These are phyloP conservation scores for Phylloporus sp. DNA, from an alignment of 768 basidiomycete genomes.

Conservation along the genomic window DNA sequence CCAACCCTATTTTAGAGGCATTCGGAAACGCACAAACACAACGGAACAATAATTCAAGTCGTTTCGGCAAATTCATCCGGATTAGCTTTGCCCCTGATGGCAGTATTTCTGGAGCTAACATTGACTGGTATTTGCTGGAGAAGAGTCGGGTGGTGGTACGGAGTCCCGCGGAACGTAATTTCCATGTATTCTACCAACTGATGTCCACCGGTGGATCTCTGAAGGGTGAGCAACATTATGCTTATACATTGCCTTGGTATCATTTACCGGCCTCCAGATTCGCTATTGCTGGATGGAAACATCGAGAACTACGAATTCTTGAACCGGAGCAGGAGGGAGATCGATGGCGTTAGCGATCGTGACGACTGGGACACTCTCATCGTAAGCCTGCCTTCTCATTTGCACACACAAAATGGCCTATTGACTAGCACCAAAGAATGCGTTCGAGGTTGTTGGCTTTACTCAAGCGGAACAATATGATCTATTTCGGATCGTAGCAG, in stretches of 20 bases:
- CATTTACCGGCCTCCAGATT: constrained; percentile 41
- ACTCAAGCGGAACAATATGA: constrained; percentile 78
- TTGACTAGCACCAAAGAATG: constrained; percentile 43
- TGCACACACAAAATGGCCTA: neutral
- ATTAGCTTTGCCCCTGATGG: constrained; percentile 92
- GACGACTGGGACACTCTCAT: constrained; percentile 82
- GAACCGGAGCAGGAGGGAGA: constrained; percentile 80
- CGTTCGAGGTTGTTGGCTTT: constrained; percentile 89
- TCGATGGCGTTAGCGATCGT: constrained; percentile 92
- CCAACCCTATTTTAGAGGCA: constrained; percentile 95
- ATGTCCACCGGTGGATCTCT: constrained; percentile 69
- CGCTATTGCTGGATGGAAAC: constrained; percentile 65
- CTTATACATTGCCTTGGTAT: constrained; percentile 1
- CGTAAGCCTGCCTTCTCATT: constrained; percentile 35
- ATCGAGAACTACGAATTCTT: constrained; percentile 87
- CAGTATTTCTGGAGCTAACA: constrained; percentile 94
- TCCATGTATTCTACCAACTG: constrained; percentile 97
- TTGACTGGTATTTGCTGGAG: constrained; percentile 98
- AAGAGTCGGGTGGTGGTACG: constrained; percentile 92
- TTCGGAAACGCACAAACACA: constrained; percentile 99
- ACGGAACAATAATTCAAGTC: constrained; percentile 97
- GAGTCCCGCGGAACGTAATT: constrained; percentile 84
- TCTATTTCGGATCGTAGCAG: constrained; percentile 90
- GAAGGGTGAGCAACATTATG: constrained; percentile 46
- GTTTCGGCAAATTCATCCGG: constrained; percentile 96